Conservation (phyloP, 345 rosid genomes). For the Lagerstroemia speciosa region DNA sequence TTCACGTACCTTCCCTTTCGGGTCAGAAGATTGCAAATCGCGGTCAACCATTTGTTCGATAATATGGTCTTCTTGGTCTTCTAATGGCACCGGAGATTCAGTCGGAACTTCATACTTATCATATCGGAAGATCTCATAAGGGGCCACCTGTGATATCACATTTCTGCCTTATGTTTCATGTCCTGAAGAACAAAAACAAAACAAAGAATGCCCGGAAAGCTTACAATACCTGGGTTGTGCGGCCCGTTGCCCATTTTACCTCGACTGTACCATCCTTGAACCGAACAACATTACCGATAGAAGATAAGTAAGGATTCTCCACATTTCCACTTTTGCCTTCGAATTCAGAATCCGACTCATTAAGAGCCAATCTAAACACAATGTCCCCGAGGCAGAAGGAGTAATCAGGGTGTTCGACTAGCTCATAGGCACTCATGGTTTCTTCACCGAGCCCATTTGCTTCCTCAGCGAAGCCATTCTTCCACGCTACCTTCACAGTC, state of each 20-base stretch:
- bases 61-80: conserved; percentile 35
- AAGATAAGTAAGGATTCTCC: conserved; percentile 31
- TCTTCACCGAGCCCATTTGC: conserved; percentile 38
- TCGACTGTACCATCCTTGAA: conserved; percentile 59
- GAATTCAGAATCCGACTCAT: not conserved
- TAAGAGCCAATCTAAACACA: conserved; percentile 39
- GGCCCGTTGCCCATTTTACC: conserved; percentile 79
- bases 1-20: conserved; percentile 36
- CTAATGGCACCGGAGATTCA: conserved; percentile 23
- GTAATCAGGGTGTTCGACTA: conserved; percentile 78
- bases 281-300: conserved; percentile 63
- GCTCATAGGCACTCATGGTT: conserved; percentile 73
- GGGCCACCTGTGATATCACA: conserved; percentile 53
- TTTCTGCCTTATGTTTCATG: not conserved
- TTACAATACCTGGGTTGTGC: conserved; percentile 42
- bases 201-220: not conserved
- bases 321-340: conserved; percentile 16
- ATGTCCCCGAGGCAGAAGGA: conserved; percentile 60
- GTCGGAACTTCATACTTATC: conserved; percentile 51
- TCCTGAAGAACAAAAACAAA: not conserved
- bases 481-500: conserved; percentile 71
- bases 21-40: conserved; percentile 27
- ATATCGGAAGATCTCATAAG: conserved; percentile 54
- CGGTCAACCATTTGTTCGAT: conserved; percentile 31
- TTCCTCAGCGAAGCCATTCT: conserved; percentile 21